Evolutionary conservation across 2,329 filamentous ascomycete genomes (phyloP), one percentile per base, ranked within the genome.

Genomic region (Didymella lethalis): DNA sequence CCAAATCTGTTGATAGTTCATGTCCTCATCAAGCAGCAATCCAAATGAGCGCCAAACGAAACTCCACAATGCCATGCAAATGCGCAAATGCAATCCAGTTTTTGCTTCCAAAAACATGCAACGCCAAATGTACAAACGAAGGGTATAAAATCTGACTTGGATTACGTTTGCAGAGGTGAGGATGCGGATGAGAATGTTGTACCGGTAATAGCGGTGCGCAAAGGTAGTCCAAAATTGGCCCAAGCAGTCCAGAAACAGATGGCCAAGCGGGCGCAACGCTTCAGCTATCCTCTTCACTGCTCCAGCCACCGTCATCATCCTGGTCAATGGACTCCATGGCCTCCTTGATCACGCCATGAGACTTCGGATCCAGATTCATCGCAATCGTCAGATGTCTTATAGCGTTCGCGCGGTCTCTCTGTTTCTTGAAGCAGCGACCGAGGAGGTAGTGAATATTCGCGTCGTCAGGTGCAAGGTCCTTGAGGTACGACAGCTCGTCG

Each of bases 361-460:
- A 94, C 88, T 98, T 98, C 29, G 94, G 95, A 82, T 99, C 95
- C 71, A 99, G 81, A 77, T 97, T 97, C 72, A 98, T 82, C 18
- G 95, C 95, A 76, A 93, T 94, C 7, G 95, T 99, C 75, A 96
- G 96, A 77, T 97, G 92, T 59, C 90, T 89, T 59, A 99, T 91
- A n/a, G 95, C 93, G 69, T 88, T 85, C 61, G 88, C 88, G 68
- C 85, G 84, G 59, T 87, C 82, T 29, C 82, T 77, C 57, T 87
- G 66, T 66, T 81, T 83, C 76, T 88, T 88, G 76, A 86, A 86
- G 57, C 86, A 84, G 74, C 92, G 91, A 20, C 93, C 96, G 38
- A 99, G 87, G 63, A 97, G 82, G 81, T 97, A 99, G 79, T 97
- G 95, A 36, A 99, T 93, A 70, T 93, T 96, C 4, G 94, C 92